phyloP scores from a whole-genome alignment of 2,329 filamentous ascomycete genomes.

The Fusarium cicatricum region DNA sequence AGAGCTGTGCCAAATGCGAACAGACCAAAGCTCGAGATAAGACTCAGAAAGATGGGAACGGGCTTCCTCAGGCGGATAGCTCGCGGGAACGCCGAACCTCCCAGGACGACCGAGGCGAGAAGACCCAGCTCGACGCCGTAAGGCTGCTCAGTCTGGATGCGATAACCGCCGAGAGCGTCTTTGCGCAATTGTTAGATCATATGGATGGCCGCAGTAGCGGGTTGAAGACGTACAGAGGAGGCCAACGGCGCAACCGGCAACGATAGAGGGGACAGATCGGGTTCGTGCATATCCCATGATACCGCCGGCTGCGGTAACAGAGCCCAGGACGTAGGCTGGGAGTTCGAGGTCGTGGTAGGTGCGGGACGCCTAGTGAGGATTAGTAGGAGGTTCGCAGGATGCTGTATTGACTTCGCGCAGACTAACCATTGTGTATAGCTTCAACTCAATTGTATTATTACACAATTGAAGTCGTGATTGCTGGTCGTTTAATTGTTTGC shows the following conservation, averaged over 20 bases:
- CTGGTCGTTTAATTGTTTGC: constrained; percentile 1
- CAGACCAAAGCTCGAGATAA: constrained; percentile 81
- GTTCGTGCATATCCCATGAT: constrained; percentile 87
- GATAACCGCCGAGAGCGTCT: constrained; percentile 83
- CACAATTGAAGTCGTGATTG: not conserved
- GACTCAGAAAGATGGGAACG: constrained; percentile 79
- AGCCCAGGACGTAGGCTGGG: constrained; percentile 80
- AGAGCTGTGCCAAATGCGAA: constrained; percentile 80
- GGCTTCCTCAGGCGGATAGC: constrained; percentile 87
- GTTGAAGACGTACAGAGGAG: constrained; percentile 61
- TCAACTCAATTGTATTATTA: not conserved
- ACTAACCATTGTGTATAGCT: constrained; percentile 18
- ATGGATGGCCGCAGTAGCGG: not conserved
- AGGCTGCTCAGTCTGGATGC: constrained; percentile 75
- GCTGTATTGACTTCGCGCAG: not conserved
- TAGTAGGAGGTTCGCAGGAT: not conserved
- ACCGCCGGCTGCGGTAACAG: constrained; percentile 86
- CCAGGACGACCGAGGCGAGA: constrained; percentile 85
- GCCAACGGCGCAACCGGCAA: constrained; percentile 85
- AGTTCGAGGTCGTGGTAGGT: constrained; percentile 47
- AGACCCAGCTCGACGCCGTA: constrained; percentile 92
- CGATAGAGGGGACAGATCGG: constrained; percentile 85
- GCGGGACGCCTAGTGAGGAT: constrained; percentile 11
- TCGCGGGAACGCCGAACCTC: constrained; percentile 83
- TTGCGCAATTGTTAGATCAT: constrained; percentile 15